Evolutionary conservation across 441 rosid species (phyloP).

Genomic region (Jatropha podagrica): DNA sequence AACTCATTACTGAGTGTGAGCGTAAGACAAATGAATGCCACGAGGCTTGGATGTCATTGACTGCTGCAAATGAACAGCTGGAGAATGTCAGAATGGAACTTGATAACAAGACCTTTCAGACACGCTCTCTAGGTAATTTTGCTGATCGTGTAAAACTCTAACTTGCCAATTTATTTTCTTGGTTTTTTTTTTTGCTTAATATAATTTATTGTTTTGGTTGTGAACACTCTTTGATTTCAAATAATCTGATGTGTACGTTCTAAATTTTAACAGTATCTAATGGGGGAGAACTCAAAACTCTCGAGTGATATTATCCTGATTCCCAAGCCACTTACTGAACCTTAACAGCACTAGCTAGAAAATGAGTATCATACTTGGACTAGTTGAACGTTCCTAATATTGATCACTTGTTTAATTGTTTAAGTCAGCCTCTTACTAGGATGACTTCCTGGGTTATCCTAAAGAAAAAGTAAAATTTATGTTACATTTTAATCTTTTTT

Average conservation of each 20-base stretch:
- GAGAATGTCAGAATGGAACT: conserved; percentile 87
- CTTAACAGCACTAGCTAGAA: background rate
- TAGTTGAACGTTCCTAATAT: background rate
- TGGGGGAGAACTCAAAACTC: background rate
- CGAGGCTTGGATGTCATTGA: conserved; percentile 93
- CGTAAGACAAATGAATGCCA: conserved; percentile 83
- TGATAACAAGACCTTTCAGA: conserved; percentile 62
- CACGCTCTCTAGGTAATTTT: conserved; percentile 66
- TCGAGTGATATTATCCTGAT: background rate
- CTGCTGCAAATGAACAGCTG: conserved; percentile 76
- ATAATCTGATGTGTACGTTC: background rate
- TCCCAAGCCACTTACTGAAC: background rate
- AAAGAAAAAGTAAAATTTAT: background rate
- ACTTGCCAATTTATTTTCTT: no score
- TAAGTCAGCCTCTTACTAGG: background rate
- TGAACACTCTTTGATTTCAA: background rate
- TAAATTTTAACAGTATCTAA: background rate
- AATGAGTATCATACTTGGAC: background rate
- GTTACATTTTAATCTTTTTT: background rate
- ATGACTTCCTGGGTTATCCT: background rate
- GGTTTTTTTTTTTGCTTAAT: no score
- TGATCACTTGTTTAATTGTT: background rate
- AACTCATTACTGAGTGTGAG: conserved; percentile 58
- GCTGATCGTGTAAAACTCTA: no score
- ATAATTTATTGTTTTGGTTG: background rate